phyloP scores from a whole-genome alignment of 2,329 filamentous ascomycete species.

The Parastagonospora nodorum region DNA sequence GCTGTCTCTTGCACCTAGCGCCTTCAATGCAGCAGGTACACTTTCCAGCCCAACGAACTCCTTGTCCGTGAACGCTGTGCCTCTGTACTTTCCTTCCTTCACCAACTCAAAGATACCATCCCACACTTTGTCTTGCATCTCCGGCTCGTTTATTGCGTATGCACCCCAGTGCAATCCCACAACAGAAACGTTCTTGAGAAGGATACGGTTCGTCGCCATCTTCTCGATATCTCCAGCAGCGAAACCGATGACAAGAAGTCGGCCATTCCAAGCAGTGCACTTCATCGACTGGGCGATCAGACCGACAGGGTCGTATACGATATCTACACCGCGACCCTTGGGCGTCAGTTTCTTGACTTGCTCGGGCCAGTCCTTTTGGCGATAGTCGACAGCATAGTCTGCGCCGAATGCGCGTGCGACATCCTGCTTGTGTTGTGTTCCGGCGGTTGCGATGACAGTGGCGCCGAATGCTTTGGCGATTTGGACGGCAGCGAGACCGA shows the following conservation, averaged over 20 bases:
- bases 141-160: conserved; percentile 74
- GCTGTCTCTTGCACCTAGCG: conserved; percentile 78
- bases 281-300: conserved; percentile 86
- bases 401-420: conserved; percentile 82
- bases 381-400: conserved; percentile 82
- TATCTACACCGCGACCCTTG: conserved; percentile 76
- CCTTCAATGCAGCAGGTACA: conserved; percentile 75
- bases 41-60: conserved; percentile 82
- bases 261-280: conserved; percentile 91
- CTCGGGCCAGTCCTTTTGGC: conserved; percentile 64
- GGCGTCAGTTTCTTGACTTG: conserved; percentile 79
- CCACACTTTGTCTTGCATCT: conserved; percentile 77
- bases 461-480: conserved; percentile 92
- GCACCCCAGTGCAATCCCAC: conserved; percentile 92
- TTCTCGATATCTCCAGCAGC: conserved; percentile 87
- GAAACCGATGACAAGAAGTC: conserved; percentile 87
- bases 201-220: conserved; percentile 86
- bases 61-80: conserved; percentile 81
- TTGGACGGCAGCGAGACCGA: conserved; percentile 89
- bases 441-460: conserved; percentile 90
- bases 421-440: conserved; percentile 76
- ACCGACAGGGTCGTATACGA: conserved; percentile 94
- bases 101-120: conserved; percentile 79
- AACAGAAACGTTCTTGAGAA: conserved; percentile 90
- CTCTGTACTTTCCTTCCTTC: conserved; percentile 74